Evolutionary conservation across 495 filamentous ascomycete genomes (phyloP).

Genomic region (Penicillium roqueforti): DNA sequence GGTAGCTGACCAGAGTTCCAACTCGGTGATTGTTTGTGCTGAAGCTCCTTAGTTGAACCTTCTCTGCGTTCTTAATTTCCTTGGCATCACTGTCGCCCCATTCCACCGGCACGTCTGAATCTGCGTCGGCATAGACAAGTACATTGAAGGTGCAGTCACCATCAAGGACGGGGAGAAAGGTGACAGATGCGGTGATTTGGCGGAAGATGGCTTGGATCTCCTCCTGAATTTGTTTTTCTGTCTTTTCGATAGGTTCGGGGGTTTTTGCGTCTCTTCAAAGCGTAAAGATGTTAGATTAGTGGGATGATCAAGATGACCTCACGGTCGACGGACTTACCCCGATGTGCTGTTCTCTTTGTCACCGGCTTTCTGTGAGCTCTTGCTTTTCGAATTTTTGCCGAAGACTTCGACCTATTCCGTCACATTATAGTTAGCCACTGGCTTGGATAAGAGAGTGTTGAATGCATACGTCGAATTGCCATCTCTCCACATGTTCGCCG

Average conservation of each 20-base stretch:
- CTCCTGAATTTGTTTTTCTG: slow-evolving; percentile 86
- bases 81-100: slow-evolving; percentile 99
- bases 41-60: slow-evolving; percentile 91
- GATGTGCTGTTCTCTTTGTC: slow-evolving; percentile 62
- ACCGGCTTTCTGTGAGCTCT: slow-evolving; percentile 42
- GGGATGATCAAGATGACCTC: neutral
- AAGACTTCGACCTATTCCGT: slow-evolving; percentile 62
- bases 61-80: slow-evolving; percentile 93
- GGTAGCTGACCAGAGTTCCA: slow-evolving; percentile 91
- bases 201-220: slow-evolving; percentile 96
- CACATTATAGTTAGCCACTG: slow-evolving; percentile 6
- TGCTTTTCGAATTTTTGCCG: slow-evolving; percentile 51
- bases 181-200: slow-evolving; percentile 96
- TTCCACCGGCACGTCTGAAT: slow-evolving; percentile 94
- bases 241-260: slow-evolving; percentile 59
- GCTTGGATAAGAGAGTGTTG: neutral
- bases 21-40: slow-evolving; percentile 91
- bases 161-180: slow-evolving; percentile 88
- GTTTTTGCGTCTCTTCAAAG: slow-evolving; percentile 28
- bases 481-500: slow-evolving; percentile 90
- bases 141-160: slow-evolving; percentile 98
- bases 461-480: slow-evolving; percentile 86
- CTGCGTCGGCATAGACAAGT: slow-evolving; percentile 93
- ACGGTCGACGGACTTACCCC: slow-evolving; percentile 38
- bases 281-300: slow-evolving; percentile 6